Evolutionary conservation across 2,329 filamentous ascomycete species (phyloP), one percentile per base, ranked within the genome.

Genomic region (Fusarium sp.): DNA sequence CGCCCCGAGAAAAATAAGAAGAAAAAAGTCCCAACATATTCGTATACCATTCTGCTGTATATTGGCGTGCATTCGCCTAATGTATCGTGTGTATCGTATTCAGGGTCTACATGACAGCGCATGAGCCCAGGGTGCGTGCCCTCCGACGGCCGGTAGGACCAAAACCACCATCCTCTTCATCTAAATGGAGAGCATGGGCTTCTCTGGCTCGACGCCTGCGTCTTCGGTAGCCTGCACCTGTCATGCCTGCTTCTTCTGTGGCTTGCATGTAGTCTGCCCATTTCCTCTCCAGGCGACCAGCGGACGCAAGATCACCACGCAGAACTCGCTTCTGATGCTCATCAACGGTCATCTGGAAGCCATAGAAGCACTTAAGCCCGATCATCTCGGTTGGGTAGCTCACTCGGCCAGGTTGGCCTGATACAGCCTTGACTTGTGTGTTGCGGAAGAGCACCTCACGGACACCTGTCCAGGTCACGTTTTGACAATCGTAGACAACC

Each of bases 231-330:
- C 93, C 91, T 2, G 87, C 88, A 4, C 92, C 94, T 5, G 85
- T 86, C 6, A 89, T 88, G 6, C 92, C 93, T 0, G 93, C 94
- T 80, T 98, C 96, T 81, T 97, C 94, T 57, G 90, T 93, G 21
- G 94, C 91, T 83, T 97, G 94, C 95, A 98, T 98, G 81, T 94
- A 97, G 61, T 97, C 93, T 1, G 93, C 92, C 96, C 96, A 98
- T 81, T 96, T 97, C 72, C 91, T 88, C 85, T 97, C 95, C 25
- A 98, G 86, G n/a, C 94, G 87, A 42, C 87, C 88, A 2, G 96
- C 96, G 2, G 93, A 88, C 1, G 87, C 85, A 66, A 94, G 88
- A 70, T 97, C 93, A 11, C 94, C 94, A 9, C 89, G 87, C 58
- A 97, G 82, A 2, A 98, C 94, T 8, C 95, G 90, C 83, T 95